Percentiles rank a stretch among this genome's conserved stretches.
phyloP scores from a whole-genome alignment of 495 filamentous ascomycete species.

The Aspergillus mulundensis region DNA sequence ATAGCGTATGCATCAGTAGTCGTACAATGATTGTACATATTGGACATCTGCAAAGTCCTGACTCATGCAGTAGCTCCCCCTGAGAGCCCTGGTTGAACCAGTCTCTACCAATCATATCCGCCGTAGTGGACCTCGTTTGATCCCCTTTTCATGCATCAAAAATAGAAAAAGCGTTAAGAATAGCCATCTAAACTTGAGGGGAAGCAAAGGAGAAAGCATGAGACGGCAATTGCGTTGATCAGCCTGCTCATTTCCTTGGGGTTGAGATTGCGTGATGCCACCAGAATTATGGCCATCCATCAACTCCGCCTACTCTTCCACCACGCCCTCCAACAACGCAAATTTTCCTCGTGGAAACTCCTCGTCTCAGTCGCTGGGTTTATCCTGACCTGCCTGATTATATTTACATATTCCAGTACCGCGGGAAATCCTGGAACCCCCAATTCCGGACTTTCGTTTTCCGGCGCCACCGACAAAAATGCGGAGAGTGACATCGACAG shows the following conservation, averaged over 20 bases:
- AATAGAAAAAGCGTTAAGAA: neutral
- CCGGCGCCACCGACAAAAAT: neutral
- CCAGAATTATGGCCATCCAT: constrained; percentile 3
- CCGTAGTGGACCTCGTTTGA: constrained; percentile 8
- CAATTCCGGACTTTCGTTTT: neutral
- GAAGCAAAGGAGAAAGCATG: neutral
- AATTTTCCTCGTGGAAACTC: constrained; percentile 2
- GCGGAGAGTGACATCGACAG: neutral
- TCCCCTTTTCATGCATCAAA: constrained; percentile 11
- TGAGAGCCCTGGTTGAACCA: neutral
- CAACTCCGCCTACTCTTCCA: constrained; percentile 11
- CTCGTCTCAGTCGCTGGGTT: constrained; percentile 3
- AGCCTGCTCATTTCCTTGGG: neutral
- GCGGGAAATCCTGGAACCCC: neutral
- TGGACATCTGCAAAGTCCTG: neutral
- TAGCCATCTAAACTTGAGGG: neutral
- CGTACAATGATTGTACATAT: neutral
- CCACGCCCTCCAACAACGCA: constrained; percentile 7
- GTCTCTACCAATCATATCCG: constrained; percentile 9
- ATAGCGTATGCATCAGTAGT: neutral
- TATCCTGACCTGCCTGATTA: constrained; percentile 3
- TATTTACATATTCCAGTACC: constrained; percentile 7
- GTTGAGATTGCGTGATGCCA: constrained; percentile 3
- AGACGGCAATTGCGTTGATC: constrained; percentile 1
- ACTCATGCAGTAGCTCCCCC: neutral